Conservation (phyloP, 169 alveolate species). For the Eimeria necatrix region DNA sequence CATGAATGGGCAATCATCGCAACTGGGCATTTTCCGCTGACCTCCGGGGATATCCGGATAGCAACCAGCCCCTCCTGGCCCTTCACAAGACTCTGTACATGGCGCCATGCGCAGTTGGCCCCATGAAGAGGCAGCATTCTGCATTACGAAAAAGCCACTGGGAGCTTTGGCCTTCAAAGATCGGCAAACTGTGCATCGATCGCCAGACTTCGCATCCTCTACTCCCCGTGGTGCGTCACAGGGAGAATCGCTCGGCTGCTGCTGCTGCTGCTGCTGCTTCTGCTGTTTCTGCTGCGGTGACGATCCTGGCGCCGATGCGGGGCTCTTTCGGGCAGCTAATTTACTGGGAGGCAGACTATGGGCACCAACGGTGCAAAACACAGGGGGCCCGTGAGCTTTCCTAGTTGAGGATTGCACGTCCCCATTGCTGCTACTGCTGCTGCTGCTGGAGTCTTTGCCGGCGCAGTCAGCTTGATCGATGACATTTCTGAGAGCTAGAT, state of each 20-base stretch:
- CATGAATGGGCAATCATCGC: slow-evolving; percentile 27
- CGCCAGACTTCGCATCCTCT: slow-evolving; percentile 29
- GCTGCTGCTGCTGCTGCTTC: slow-evolving; percentile 41
- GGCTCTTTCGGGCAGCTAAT: background rate
- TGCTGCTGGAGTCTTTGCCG: slow-evolving; percentile 51
- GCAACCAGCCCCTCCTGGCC: slow-evolving; percentile 10
- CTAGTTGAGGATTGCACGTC: background rate
- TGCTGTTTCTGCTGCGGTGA: slow-evolving; percentile 45
- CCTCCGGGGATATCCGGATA: background rate
- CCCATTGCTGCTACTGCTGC: slow-evolving; percentile 38
- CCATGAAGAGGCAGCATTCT: slow-evolving; percentile 17
- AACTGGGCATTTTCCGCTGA: background rate
- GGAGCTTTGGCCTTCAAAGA: slow-evolving; percentile 44
- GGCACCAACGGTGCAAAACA: slow-evolving; percentile 39
- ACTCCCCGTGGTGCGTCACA: slow-evolving; percentile 23
- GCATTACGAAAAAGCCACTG: slow-evolving; percentile 29
- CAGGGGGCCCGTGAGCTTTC: slow-evolving; percentile 26
- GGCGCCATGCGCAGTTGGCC: slow-evolving; percentile 67
- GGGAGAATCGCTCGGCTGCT: background rate
- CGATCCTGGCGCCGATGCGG: background rate
- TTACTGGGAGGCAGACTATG: slow-evolving; percentile 42
- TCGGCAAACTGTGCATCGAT: slow-evolving; percentile 56
- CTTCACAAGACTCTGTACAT: slow-evolving; percentile 29
- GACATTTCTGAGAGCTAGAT: background rate
- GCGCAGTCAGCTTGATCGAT: slow-evolving; percentile 15